phyloP scores from a whole-genome alignment of 2,329 filamentous ascomycete genomes.

The Alternaria dauci region DNA sequence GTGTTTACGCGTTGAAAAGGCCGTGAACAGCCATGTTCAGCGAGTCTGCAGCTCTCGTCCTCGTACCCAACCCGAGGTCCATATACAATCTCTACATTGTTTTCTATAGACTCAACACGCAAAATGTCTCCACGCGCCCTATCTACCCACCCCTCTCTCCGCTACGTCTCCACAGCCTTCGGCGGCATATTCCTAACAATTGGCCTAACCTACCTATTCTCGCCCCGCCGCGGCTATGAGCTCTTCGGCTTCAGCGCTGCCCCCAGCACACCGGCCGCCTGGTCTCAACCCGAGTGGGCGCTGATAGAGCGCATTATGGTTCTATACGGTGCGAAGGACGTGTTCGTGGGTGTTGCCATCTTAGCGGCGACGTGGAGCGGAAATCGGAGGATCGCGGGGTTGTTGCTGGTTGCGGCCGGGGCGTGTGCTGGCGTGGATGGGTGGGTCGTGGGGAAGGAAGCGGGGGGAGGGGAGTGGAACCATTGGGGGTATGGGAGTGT shows the following conservation, averaged over 20 bases:
- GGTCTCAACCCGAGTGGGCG: conserved; percentile 45
- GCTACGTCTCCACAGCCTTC: conserved; percentile 31
- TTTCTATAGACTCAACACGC: too few species aligned
- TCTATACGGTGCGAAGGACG: conserved; percentile 60
- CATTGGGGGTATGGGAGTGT: conserved; percentile 58
- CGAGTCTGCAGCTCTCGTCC: neutral
- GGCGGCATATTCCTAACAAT: conserved; percentile 46
- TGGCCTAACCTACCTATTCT: conserved; percentile 54
- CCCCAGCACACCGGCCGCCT: conserved; percentile 37
- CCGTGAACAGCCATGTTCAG: too few species aligned
- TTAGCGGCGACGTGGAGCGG: conserved; percentile 52
- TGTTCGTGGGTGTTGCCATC: conserved; percentile 59
- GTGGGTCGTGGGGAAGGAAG: conserved; percentile 44
- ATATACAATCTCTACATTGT: neutral
- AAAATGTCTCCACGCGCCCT: neutral
- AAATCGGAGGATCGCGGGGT: conserved; percentile 52
- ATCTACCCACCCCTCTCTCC: neutral
- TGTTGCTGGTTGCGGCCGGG: conserved; percentile 54
- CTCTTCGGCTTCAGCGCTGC: conserved; percentile 50
- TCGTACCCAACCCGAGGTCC: neutral
- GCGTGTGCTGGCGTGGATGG: conserved; percentile 59
- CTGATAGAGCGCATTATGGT: conserved; percentile 57
- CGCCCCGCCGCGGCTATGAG: conserved; percentile 45
- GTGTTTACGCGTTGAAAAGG: neutral
- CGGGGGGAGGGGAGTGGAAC: conserved; percentile 57